phyloP scores from a whole-genome alignment of 257 asterid genomes.

The Eucommia ulmoides region DNA sequence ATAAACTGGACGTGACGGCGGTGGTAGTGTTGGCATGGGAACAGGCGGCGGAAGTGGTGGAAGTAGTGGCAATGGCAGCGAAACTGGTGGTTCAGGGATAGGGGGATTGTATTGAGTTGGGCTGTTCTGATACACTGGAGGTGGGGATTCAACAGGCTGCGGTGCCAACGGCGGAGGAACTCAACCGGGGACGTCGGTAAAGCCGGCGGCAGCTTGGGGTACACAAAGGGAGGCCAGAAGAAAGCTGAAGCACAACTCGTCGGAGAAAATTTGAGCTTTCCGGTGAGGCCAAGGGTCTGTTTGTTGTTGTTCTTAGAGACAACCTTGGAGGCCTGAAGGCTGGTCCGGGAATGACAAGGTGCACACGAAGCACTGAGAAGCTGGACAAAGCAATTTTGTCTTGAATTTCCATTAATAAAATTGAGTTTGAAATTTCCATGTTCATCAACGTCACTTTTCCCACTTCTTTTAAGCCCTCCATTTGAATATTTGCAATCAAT shows the following conservation, averaged over 20 bases:
- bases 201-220: conserved; percentile 63
- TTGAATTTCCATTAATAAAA: conserved; percentile 26
- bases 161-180: conserved; percentile 22
- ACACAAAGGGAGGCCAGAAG: conserved; percentile 52
- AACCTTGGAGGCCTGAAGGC: conserved; percentile 48
- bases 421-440: conserved; percentile 60
- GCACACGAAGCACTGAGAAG: conserved; percentile 54
- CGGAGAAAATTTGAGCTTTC: conserved; percentile 49
- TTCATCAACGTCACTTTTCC: conserved; percentile 39
- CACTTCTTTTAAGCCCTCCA: conserved; percentile 42
- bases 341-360: conserved; percentile 66
- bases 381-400: conserved; percentile 70
- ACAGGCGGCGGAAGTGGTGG: not conserved
- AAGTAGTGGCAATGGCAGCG: conserved; percentile 26
- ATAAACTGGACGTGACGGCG: not conserved
- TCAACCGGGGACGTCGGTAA: no score
- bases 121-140: conserved; percentile 14
- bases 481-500: conserved; percentile 62
- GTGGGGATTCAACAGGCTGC: conserved; percentile 11
- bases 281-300: conserved; percentile 30
- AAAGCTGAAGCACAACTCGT: conserved; percentile 64
- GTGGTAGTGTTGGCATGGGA: not conserved
- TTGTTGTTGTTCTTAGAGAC: conserved; percentile 28
- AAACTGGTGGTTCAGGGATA: conserved; percentile 17
- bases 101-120: conserved; percentile 20